Base-by-base conservation (phyloP, 768 basidiomycete species). In the Mycena chlorophos region DNA sequence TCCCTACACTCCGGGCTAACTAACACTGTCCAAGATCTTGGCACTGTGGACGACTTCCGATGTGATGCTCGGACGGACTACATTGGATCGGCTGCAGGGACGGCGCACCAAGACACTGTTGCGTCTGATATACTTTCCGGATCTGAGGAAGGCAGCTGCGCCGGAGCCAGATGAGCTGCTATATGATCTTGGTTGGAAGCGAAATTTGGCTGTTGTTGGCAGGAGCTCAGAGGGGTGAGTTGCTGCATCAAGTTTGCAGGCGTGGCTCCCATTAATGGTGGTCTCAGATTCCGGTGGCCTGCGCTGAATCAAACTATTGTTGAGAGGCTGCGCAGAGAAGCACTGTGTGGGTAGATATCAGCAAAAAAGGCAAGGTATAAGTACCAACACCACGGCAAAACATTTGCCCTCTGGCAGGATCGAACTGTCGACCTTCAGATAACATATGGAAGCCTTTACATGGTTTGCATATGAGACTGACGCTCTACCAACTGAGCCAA, bases 171-270 rank as follows among this genome's bases (percentile, higher is more conserved):
- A 55, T 17, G 73, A 75, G 58, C 65, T 69, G 10, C 61, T 75
- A 17, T 79, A 79, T 43, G 74, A 79, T 56, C 63, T 75, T 30
- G 76, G 76, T 6, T 28, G 34, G 8, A 45, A 56, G 22, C 34
- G 39, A 25, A 79, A 78, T 57, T 68, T 70, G 64, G 55, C 47
- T 19, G 39, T 47, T 31, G 61, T 71, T 39, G 53, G 62, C 55
- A 29, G 49, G 14, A 43, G 56, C 12, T 40, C 12, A 40, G 19
- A 8, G 17, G 31, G 31, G 8, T 8, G 31, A 34, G 8, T 34
- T 8, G 8, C 17, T 34, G 31, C 17, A 40, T 19, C 39, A 10
- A 20, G 6, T 40, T 12, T 40, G 12, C 10, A 20, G 12, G 6
- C 20, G 6, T 40, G 6, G 39, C 19, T 19, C 10, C 8, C 12